Evolutionary conservation across 2,329 filamentous ascomycete species (phyloP), one percentile per base, ranked within the genome.

Genomic region (Trichoderma cornu-damae): DNA sequence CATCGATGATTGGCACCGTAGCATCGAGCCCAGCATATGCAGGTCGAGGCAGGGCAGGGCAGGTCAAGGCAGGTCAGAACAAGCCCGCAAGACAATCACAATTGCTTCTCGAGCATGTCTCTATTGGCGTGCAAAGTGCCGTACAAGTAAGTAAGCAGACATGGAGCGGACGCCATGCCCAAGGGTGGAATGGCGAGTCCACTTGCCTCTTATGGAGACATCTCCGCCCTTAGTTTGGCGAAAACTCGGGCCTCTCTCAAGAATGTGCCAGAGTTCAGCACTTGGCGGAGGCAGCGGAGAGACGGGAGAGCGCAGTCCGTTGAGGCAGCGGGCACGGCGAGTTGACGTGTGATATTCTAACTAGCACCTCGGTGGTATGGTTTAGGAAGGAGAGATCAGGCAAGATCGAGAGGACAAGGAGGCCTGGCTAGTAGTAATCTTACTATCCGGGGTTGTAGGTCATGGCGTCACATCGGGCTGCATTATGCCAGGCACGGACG

Each of bases 131-230:
- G 16, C 24, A 32, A 11, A 16, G 28, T 12, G 24, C 18, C 43
- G 43, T 47, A 28, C 24, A 47, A 47, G 26, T 47, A 43, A n/a
- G 30, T 44, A 44, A 53, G 40, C 30, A 34, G 28, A 34, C 9
- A 28, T 32, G 32, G 34, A 24, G 38, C 28, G 28, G 50, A 44
- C 6, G 50, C 42, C 9, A 30, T 9, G 42, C 12, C 11, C 24
- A 18, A 32, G 9, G 18, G 32, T 24, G 32, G 24, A 40, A 18
- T 7, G 9, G 18, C 26, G 16, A 30, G 42, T 18, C 42, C 42
- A 55, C 52, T 55, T 55, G n/a, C 52, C 52, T 38, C 22, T 44
- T 55, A 46, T 37, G 52, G 52, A 30, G 22, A 55, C 40, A 47
- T 28, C 42, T 55, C 52, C 52, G 52, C 52, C 32, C 32, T 55